Percentiles rank a stretch among this genome's conserved stretches.
These are phyloP conservation scores for Omphalotus olearius DNA, from an alignment of 1,284 basidiomycete genomes.

Conservation along the genomic window DNA sequence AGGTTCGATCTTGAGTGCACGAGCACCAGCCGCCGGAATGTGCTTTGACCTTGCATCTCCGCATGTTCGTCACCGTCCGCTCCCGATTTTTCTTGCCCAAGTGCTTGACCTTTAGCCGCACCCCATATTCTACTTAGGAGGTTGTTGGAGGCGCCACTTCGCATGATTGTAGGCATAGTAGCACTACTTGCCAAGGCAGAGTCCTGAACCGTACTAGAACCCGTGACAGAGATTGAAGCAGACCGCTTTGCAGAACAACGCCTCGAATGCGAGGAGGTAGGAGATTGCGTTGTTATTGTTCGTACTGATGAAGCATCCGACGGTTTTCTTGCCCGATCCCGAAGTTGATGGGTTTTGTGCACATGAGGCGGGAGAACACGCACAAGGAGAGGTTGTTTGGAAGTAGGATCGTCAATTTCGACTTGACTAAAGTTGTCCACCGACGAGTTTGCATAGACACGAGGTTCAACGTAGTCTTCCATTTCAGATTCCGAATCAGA, in stretches of 20 bases:
- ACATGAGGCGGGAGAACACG: conserved; percentile 37
- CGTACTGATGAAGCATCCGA: conserved; percentile 53
- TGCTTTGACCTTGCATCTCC: conserved; percentile 4
- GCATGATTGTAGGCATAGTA: conserved; percentile 40
- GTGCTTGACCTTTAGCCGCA: conserved; percentile 31
- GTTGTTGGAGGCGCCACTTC: conserved; percentile 33
- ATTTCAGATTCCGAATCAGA: conserved; percentile 49
- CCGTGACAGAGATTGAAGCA: conserved; percentile 21
- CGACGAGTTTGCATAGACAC: conserved; percentile 16
- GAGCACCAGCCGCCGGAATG: conserved; percentile 13
- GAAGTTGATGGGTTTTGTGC: conserved; percentile 36
- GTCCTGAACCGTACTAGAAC: conserved; percentile 14
- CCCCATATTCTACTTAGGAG: conserved; percentile 69
- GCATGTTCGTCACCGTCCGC: not conserved
- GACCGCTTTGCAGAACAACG: conserved; percentile 25
- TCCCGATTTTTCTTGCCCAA: conserved; percentile 10
- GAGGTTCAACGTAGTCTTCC: conserved; percentile 27
- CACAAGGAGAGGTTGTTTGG: conserved; percentile 28
- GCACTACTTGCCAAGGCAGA: conserved; percentile 32
- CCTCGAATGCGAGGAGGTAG: conserved; percentile 19
- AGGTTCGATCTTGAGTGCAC: conserved; percentile 7
- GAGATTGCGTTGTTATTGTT: conserved; percentile 35
- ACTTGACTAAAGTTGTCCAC: conserved; percentile 5
- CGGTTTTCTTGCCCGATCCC: conserved; percentile 40
- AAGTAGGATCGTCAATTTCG: not conserved